Base-by-base conservation (phyloP, 2,329 filamentous ascomycete genomes). In the Tolypocladium sp. region DNA sequence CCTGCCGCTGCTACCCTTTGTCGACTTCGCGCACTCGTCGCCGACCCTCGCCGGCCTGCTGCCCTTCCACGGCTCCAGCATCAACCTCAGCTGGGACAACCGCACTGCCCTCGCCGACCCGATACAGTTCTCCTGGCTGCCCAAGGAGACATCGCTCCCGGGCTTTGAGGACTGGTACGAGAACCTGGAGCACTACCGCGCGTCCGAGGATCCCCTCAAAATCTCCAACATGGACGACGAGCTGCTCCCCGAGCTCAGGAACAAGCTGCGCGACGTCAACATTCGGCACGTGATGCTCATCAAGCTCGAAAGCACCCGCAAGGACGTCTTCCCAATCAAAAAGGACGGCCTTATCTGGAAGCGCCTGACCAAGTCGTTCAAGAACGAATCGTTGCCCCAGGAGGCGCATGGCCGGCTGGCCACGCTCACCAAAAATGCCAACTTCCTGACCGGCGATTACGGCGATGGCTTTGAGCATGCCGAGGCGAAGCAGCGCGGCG, bases 241-340 rank as follows among this genome's bases (percentile, higher is more conserved):
- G 0, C 53, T 77, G 0, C 60, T 73, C 1, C 56, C 66, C 8
- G 60, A 63, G 1, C 63, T 74, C 10, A 64, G 63, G 2, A 63
- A 58, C 8, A 68, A 66, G 42, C 57, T 74, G 7, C 22, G 58
- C 10, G 66, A 68, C 2, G 66, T 76, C 12, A 69, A 71, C 8
- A 73, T 79, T 57, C 74, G 75, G 58, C 76, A 79, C 59, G 67
- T 79, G 3, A 63, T 79, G 9, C 61, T 77, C 41, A 59, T 79
- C 2, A 71, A 76, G 46, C 66, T 79, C 1, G 76, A 79, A 60
- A 78, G 76, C 54, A 77, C 75, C 0, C 71, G 77, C 33, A 73
- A 73, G 5, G 76, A 79, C 58, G 71, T 78, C 2, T 79, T 78
- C 35, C 76, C 77, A 0, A 64, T 79, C 49, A 76, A 77, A 40